phyloP scores from a whole-genome alignment of 495 filamentous ascomycete genomes.

The Daldinia grandis region DNA sequence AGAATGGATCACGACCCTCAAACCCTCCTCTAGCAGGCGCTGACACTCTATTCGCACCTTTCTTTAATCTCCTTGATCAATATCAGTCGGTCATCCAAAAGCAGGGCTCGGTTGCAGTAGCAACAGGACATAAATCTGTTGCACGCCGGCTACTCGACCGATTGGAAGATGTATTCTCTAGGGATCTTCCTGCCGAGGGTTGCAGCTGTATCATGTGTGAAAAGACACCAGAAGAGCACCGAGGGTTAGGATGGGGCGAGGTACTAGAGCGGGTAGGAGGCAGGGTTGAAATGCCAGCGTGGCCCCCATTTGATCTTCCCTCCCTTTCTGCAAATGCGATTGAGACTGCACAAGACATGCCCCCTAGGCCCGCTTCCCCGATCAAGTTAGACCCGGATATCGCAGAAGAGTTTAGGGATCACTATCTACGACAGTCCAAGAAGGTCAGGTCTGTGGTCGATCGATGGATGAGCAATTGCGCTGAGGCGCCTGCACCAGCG shows the following conservation, averaged over 20 bases:
- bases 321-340: constrained; percentile 65
- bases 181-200: constrained; percentile 83
- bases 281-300: constrained; percentile 80
- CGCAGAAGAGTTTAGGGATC: constrained; percentile 86
- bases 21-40: constrained; percentile 66
- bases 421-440: constrained; percentile 86
- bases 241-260: constrained; percentile 94
- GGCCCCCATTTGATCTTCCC: constrained; percentile 85
- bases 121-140: constrained; percentile 93
- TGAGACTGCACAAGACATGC: constrained; percentile 55
- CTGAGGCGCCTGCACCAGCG: constrained; percentile 72
- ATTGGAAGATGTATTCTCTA: constrained; percentile 89
- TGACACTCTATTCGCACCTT: constrained; percentile 77
- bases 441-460: constrained; percentile 87
- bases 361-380: constrained; percentile 64
- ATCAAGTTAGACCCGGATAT: constrained; percentile 92
- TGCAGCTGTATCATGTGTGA: constrained; percentile 85
- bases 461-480: constrained; percentile 82
- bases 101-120: constrained; percentile 91
- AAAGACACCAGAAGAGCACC: constrained; percentile 60
- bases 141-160: constrained; percentile 93
- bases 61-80: constrained; percentile 81
- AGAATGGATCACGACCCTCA: constrained; percentile 57
- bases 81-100: constrained; percentile 81
- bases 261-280: constrained; percentile 93